These are phyloP conservation scores for Pseudogymnoascus sp. DNA, from an alignment of 2,329 filamentous ascomycete genomes.

Conservation along the genomic window DNA sequence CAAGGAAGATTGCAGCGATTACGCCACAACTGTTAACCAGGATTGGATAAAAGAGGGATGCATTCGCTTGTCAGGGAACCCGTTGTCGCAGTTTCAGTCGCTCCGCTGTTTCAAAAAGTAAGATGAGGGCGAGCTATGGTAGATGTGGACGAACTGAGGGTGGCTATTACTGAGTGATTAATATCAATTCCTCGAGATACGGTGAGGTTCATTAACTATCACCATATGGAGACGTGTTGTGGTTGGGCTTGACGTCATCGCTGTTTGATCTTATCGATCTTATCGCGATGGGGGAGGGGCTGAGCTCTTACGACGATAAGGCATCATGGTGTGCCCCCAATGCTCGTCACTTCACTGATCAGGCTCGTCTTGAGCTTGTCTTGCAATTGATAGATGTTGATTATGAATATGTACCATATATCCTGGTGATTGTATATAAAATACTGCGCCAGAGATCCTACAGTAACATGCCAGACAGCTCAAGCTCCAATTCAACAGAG, in stretches of 20 bases:
- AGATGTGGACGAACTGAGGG: too few species aligned
- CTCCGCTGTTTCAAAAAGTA: too few species aligned
- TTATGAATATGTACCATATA: not conserved
- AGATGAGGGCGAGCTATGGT: too few species aligned
- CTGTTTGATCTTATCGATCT: slow-evolving; percentile 5
- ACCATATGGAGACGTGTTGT: not conserved
- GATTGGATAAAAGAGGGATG: too few species aligned
- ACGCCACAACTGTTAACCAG: too few species aligned
- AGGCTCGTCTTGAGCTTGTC: not conserved
- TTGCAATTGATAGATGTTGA: not conserved
- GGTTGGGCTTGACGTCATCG: not conserved
- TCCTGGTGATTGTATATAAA: not conserved
- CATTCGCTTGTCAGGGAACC: too few species aligned
- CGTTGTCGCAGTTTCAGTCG: too few species aligned
- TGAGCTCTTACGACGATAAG: not conserved
- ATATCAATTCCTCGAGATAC: not conserved
- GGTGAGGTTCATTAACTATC: not conserved
- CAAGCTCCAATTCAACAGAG: not conserved
- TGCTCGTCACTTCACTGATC: not conserved
- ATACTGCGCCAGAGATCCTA: not conserved
- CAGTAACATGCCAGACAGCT: not conserved
- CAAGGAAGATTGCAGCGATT: too few species aligned
- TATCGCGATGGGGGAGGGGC: not conserved
- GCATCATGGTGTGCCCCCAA: not conserved
- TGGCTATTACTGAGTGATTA: not conserved